Evolutionary conservation across 257 asterid genomes (phyloP), one percentile per base, ranked within the genome.

Genomic region (Nicotiana knightiana): DNA sequence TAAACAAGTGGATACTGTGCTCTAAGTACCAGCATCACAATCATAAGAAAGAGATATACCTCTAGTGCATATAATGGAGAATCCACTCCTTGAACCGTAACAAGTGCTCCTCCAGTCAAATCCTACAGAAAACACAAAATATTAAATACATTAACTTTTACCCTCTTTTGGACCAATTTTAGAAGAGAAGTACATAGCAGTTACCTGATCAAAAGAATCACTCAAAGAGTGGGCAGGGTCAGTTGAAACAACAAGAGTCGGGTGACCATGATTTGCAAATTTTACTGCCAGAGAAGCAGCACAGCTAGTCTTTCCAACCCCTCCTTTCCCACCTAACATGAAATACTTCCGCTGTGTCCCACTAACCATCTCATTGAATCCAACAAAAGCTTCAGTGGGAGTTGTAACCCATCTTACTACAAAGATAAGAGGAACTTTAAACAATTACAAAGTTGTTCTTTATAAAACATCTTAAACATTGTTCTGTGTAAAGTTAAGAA

Each of bases 311-410:
- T 92, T 93, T 30, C 97, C 97, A 80, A 93, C 97, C 8, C 97
- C 97, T 78, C 97, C 95, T 87, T 93, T 92, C 83, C 97, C 97
- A 63, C 97, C 97, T 78, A 93, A 58, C 97, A 92, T 88, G 85
- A 87, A 93, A 81, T 89, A 93, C 84, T 91, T 93, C 83, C 97
- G 87, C 65, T 86, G 83, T 4, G 88, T 80, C 79, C 95, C 92
- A 78, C 87, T 83, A 79, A 86, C 86, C 95, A 92, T 90, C 81
- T 87, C 90, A 15, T 86, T 71, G 54, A 92, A 91, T 55, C 92
- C 91, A 64, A 84, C 81, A 59, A 84, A 70, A 30, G 81, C 85
- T 85, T 86, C 87, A 54, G 86, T 10, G 61, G 86, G 76, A 51
- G 85, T 83, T 63, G 82, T 83, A 82, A 90, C 55, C 39, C 84